Evolutionary conservation across 1,139 yeast genomes (phyloP).

Genomic region (Kodamaea alishanica): DNA sequence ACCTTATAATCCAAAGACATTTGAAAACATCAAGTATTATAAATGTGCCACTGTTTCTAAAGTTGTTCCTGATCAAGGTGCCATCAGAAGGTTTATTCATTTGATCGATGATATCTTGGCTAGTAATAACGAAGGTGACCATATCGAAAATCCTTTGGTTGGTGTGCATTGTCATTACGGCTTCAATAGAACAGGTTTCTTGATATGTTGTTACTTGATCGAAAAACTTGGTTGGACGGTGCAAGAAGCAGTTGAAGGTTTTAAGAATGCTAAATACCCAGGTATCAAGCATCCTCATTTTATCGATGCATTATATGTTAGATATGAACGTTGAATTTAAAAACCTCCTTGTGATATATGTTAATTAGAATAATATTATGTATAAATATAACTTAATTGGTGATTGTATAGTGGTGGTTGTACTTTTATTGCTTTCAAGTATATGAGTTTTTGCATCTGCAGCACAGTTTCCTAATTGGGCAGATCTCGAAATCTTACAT

Average conservation of each 20-base stretch:
- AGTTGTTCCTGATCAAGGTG: slow-evolving; percentile 64
- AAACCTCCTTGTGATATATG: not conserved
- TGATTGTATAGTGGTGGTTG: too few relatives aligned
- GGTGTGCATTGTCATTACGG: slow-evolving; percentile 84
- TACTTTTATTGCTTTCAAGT: too few relatives aligned
- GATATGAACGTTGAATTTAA: slow-evolving; percentile 40
- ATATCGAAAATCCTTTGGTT: slow-evolving; percentile 34
- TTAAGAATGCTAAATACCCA: slow-evolving; percentile 56
- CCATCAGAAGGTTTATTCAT: slow-evolving; percentile 54
- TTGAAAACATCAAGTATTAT: slow-evolving; percentile 52
- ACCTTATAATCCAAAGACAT: slow-evolving; percentile 63
- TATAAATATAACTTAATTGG: too few relatives aligned
- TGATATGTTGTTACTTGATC: slow-evolving; percentile 66
- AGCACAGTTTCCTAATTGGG: too few relatives aligned
- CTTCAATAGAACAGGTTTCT: slow-evolving; percentile 73
- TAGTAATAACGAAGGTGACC: slow-evolving; percentile 10
- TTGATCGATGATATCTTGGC: slow-evolving; percentile 50
- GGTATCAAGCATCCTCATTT: slow-evolving; percentile 80
- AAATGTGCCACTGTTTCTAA: slow-evolving; percentile 79
- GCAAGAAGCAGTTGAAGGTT: slow-evolving; percentile 60
- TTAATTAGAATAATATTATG: too few relatives aligned
- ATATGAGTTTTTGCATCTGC: too few relatives aligned
- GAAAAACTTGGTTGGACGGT: slow-evolving; percentile 60
- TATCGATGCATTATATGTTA: slow-evolving; percentile 65
- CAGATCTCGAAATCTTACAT: too few relatives aligned